Base-by-base conservation (phyloP, 441 rosid species). In the Adansonia madagascariensis region DNA sequence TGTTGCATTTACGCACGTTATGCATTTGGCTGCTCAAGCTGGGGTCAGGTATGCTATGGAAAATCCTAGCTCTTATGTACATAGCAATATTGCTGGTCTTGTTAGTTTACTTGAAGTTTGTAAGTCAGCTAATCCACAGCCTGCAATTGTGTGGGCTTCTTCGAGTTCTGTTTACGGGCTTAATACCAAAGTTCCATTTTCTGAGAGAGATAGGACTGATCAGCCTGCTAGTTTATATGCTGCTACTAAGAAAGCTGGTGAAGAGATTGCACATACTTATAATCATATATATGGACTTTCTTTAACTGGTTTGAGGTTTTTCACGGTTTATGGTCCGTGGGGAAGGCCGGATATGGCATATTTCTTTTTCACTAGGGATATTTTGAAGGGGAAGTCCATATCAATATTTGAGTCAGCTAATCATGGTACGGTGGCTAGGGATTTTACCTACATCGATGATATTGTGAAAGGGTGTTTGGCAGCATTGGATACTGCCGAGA, bases 261-360 rank as follows among this genome's bases (percentile, higher is more conserved):
- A 96, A 81, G 99, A 92, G 80, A 94, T 96, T 75, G 99, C 99
- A 17, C 99, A 96, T 56, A 92, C 98, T 31, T 96, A 94, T 75
- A 96, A 96, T 79, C 98, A 96, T 79, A 96, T 96, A 63, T 90
- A 96, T 73, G 99, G 99, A 1, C 88, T 96, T 65, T 96, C 99
- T 2, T 86, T 96, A 44, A 96, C 99, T 2, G 99, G 98, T 39
- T 81, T 96, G 78, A 85, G 99, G 59, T 96, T 96, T 78, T 96
- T 96, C 85, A 96, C 99, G 0, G 99, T 96, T 56, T 96, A 96
- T 75, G 99, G 99, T 4, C 99, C 98, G 0, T 94, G 99, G 99
- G 99, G 99, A 24, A 91, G 99, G 72, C 99, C 99, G 5, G 99
- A 96, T 85, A 96, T 94, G 99, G 98, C 99, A 2, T 96, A 96